Conservation (phyloP, 2,329 filamentous ascomycete genomes). For the Ceratocystis diversiconidia region DNA sequence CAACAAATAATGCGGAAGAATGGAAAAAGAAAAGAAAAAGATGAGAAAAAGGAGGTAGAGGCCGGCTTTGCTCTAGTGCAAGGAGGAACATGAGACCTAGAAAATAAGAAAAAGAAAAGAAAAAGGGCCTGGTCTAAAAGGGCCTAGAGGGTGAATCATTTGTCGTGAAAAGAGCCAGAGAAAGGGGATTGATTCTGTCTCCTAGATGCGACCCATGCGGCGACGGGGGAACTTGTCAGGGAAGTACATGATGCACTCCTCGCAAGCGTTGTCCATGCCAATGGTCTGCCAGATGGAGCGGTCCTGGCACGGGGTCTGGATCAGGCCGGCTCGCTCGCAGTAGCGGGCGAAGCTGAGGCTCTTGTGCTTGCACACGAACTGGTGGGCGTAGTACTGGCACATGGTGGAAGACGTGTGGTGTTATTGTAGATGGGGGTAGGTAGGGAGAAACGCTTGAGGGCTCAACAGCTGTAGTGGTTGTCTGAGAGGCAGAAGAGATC, state of each 20-base stretch:
- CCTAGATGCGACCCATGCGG: conserved; percentile 12
- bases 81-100: background rate
- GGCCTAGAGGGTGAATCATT: background rate
- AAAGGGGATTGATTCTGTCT: background rate
- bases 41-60: background rate
- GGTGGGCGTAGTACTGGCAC: conserved; percentile 29
- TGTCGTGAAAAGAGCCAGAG: too few species aligned
- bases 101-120: background rate
- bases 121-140: background rate
- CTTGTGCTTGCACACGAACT: conserved; percentile 26
- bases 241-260: conserved; percentile 25
- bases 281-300: conserved; percentile 28
- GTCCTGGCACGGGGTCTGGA: conserved; percentile 26
- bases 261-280: conserved; percentile 26
- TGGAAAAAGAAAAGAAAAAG: background rate
- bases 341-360: conserved; percentile 26
- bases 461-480: background rate
- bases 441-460: background rate
- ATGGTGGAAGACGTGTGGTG: conserved; percentile 20
- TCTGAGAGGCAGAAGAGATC: background rate
- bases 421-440: background rate
- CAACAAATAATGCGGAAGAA: background rate
- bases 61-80: background rate
- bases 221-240: conserved; percentile 22
- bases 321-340: conserved; percentile 26